A percentile compares a stretch with the other conserved stretches of the same genome.
Evolutionary conservation across 306 rosid genomes (phyloP).

Genomic region (Purshia tridentata): DNA sequence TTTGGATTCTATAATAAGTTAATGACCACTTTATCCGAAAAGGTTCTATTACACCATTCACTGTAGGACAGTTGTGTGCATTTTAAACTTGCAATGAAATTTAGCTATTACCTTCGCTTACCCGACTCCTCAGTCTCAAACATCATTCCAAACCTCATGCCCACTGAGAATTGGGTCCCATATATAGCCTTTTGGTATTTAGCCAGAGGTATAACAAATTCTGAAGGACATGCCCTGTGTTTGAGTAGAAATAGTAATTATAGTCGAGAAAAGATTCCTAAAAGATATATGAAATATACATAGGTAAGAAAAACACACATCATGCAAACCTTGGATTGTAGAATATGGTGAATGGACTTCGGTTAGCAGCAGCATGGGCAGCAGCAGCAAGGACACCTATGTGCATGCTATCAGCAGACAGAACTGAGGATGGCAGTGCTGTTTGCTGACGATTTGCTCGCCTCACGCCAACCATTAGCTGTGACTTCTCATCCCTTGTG

Average conservation of each 20-base stretch:
- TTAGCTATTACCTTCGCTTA: slow-evolving; percentile 73
- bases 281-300: background rate
- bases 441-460: slow-evolving; percentile 96
- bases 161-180: slow-evolving; percentile 82
- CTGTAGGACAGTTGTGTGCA: background rate
- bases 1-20: too few species aligned
- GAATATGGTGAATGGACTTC: slow-evolving; percentile 84
- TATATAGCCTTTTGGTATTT: slow-evolving; percentile 74
- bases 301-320: background rate
- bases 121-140: slow-evolving; percentile 98
- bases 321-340: slow-evolving; percentile 87
- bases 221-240: slow-evolving; percentile 95
- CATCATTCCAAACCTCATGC: slow-evolving; percentile 99
- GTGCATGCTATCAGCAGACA: slow-evolving; percentile 99
- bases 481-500: slow-evolving; percentile 87
- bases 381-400: slow-evolving; percentile 99
- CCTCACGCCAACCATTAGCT: slow-evolving; percentile 80
- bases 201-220: slow-evolving; percentile 82
- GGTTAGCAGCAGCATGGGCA: slow-evolving; percentile 92
- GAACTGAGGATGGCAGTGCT: slow-evolving; percentile 85
- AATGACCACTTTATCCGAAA: too few species aligned
- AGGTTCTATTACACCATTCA: background rate
- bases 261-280: background rate
- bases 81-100: too few species aligned
- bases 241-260: slow-evolving; percentile 12